These are phyloP conservation scores for Quercus bicolor DNA, from an alignment of 306 rosid genomes.

Conservation along the genomic window DNA sequence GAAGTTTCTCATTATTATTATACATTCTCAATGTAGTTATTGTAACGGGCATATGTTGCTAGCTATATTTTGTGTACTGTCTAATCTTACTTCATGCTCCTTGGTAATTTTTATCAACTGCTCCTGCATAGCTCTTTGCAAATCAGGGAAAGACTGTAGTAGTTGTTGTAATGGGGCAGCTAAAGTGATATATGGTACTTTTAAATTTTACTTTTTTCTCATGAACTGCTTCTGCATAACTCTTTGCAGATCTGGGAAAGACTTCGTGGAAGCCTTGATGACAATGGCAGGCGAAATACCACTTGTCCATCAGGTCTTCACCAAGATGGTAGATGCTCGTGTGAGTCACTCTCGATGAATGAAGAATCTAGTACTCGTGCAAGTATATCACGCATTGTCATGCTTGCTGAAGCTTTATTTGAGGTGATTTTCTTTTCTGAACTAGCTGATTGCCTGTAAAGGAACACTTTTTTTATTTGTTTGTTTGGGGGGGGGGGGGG, in stretches of 20 bases:
- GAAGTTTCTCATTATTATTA: neutral
- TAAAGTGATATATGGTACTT: neutral
- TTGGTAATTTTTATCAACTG: neutral
- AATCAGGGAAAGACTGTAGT: neutral
- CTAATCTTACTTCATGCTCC: neutral
- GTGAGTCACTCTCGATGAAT: slow-evolving; percentile 55
- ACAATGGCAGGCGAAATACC: slow-evolving; percentile 48
- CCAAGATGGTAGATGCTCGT: slow-evolving; percentile 81
- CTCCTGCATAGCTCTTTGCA: neutral
- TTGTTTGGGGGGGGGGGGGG: neutral
- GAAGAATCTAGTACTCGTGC: slow-evolving; percentile 86
- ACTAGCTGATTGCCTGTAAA: neutral
- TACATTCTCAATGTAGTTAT: neutral
- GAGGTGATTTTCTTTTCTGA: slow-evolving; percentile 56
- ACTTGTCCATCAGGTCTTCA: slow-evolving; percentile 88
- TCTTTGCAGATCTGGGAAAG: slow-evolving; percentile 83
- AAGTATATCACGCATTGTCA: slow-evolving; percentile 93
- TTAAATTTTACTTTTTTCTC: neutral
- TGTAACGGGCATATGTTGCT: neutral
- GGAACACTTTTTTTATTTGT: neutral
- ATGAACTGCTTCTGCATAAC: slow-evolving; percentile 24
- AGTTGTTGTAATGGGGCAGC: neutral
- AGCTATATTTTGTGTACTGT: neutral
- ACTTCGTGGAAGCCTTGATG: slow-evolving; percentile 80
- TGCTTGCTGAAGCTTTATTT: slow-evolving; percentile 95